Evolutionary conservation across 352 stramenopile genomes (phyloP), one percentile per base, ranked within the genome.

Genomic region (Pythium phragmiticola): DNA sequence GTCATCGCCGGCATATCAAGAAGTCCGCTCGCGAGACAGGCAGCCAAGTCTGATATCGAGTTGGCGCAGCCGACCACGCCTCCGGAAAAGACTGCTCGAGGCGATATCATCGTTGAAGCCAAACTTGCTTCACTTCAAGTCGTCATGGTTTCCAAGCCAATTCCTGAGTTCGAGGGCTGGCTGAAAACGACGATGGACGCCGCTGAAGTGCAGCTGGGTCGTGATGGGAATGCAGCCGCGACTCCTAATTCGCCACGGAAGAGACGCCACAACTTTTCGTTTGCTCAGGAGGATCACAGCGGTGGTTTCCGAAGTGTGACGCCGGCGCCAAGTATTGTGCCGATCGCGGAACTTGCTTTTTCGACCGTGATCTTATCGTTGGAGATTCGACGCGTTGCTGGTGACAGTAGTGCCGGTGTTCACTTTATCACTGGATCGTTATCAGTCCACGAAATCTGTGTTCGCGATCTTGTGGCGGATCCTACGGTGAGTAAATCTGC

Each of bases 381-480:
- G 1, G 41, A 45, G 7, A 12, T 33, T 13, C 21, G 12, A 11
- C 36, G 19, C 14, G 39, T 41, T 21, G 4, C 7, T 34, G 42
- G 36, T 34, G 34, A 62, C 8, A 12, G 3, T 30, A 34, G 28
- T 49, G 42, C 30, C 41, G 14, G 56, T 4, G 8, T 19, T 4
- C 41, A 61, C 11, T 41, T 30, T 19, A 28, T 65, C 17, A 21
- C 4, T 14, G 63, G 57, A 19, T 43, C 26, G 13, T 16, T 71
- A 2, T 63, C 53, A 2, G 16, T 73, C 19, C 43, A 60, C 12
- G 66, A 63, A 51, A 48, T 63, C n/a, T 48, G 42, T 39, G 14
- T 73, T 55, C 60, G 57, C 45, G 66, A 69, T 56, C 17, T 58
- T 33, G 49, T 66, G 23, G 48, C 53, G 16, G 66, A 73, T 37